phyloP scores from a whole-genome alignment of 345 rosid species.

The Raphanus raphanistrum region DNA sequence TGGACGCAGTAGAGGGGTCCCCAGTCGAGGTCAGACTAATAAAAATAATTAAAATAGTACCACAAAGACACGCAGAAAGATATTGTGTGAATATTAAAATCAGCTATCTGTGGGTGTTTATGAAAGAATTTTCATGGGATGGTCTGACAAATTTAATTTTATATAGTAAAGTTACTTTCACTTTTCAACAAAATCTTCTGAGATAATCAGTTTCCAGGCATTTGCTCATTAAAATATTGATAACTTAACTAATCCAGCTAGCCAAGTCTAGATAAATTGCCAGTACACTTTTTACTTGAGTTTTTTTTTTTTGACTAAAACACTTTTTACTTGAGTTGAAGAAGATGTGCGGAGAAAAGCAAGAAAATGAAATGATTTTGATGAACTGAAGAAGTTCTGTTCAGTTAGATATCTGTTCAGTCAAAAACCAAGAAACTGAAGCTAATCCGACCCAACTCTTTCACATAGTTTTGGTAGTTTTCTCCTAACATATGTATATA shows the following conservation, averaged over 20 bases:
- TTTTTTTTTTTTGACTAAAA: no score
- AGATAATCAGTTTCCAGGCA: constrained; percentile 32
- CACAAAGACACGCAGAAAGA: constrained; percentile 20
- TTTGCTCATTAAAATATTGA: constrained; percentile 30
- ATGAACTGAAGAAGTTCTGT: not conserved
- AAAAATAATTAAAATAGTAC: constrained; percentile 10
- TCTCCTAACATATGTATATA: not conserved
- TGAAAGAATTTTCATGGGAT: constrained; percentile 23
- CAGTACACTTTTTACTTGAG: constrained; percentile 7
- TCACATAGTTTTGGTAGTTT: not conserved
- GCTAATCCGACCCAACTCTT: not conserved
- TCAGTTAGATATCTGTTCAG: not conserved
- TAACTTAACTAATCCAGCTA: constrained; percentile 26
- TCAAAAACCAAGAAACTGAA: not conserved
- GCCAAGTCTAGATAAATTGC: constrained; percentile 7
- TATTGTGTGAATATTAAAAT: constrained; percentile 23
- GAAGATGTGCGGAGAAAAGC: not conserved
- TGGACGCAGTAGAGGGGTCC: not conserved
- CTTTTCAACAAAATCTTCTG: constrained; percentile 28
- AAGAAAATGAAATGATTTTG: not conserved
- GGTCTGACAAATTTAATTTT: constrained; percentile 33
- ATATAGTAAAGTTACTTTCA: constrained; percentile 19
- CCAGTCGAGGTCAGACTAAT: constrained; percentile 23
- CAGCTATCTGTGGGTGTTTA: constrained; percentile 34
- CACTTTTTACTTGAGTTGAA: not conserved